Evolutionary conservation across 768 basidiomycete genomes (phyloP).

Genomic region (Suillus cothurnatus): DNA sequence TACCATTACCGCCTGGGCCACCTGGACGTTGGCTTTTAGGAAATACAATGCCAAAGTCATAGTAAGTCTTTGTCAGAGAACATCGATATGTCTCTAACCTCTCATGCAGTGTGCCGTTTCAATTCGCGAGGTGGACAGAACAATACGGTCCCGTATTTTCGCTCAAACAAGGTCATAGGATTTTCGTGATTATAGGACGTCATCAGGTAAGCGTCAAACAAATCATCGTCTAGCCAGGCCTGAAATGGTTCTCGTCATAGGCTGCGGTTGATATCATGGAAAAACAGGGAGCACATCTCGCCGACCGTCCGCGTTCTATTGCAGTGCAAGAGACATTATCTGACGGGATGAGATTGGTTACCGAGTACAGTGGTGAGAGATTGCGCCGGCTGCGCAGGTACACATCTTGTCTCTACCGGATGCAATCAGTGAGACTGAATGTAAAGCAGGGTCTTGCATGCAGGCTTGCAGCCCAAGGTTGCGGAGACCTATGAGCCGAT

Average conservation of each 20-base stretch:
- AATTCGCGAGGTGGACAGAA: slow-evolving; percentile 58
- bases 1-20: slow-evolving; percentile 28
- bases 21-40: slow-evolving; percentile 28
- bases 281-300: slow-evolving; percentile 37
- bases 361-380: slow-evolving; percentile 28
- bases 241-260: slow-evolving; percentile 27
- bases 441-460: too few species aligned
- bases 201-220: slow-evolving; percentile 13
- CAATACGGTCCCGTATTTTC: slow-evolving; percentile 63
- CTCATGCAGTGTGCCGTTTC: slow-evolving; percentile 11
- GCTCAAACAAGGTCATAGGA: slow-evolving; percentile 44
- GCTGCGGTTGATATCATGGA: slow-evolving; percentile 43
- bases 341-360: slow-evolving; percentile 34
- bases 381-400: slow-evolving; percentile 24
- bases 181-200: slow-evolving; percentile 26
- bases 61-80: slow-evolving; percentile 23
- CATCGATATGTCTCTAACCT: not conserved
- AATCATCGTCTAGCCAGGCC: not conserved
- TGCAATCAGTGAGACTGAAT: too few species aligned
- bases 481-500: too few species aligned
- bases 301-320: slow-evolving; percentile 38
- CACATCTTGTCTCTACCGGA: not conserved
- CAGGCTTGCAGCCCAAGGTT: too few species aligned
- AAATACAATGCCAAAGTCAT: slow-evolving; percentile 18
- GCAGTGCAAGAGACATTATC: slow-evolving; percentile 38